Evolutionary conservation across 2,329 filamentous ascomycete genomes (phyloP), one percentile per base, ranked within the genome.

Genomic region (Plectosphaerella plurivora): DNA sequence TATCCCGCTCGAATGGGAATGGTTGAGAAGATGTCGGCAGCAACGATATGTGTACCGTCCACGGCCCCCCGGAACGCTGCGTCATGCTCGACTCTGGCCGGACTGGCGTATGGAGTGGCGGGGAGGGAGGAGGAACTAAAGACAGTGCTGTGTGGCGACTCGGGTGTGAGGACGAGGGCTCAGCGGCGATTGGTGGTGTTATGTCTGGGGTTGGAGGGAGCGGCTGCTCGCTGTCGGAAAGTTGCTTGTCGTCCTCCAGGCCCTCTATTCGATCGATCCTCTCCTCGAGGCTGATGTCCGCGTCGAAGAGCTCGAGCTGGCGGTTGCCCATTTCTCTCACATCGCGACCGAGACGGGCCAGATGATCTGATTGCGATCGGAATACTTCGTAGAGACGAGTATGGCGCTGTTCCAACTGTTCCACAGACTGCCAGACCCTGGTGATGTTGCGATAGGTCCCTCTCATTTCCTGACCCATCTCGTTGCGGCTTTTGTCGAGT

Each of bases 1-100:
- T 83, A 57, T 83, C 79, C 60, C 81, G 81, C 64, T 84, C 81
- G 61, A 84, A 84, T 0, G 81, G 81, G 57, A 83, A 82, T 5
- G 79, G 76, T 52, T 79, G 75, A 35, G 73, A 73, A 12, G 70
- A 71, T 46, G 74, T 76, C 4, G 81, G 81, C 37, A 84, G 70
- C 12, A 84, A 72, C 3, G 81, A 84, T 36, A 84, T 71, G 59
- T 84, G 81, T 25, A 84, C 77, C 2, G 81, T 83, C 81, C 81
- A 84, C 5, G 72, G 66, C 51, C 67, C 69, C 16, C 52, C 54
- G 22, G 47, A 46, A 3, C 50, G 36, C 7, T 25, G 37, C 7
- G 51, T 48, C 14, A 37, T 22, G 16, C 50, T 44, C 20, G 44
- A 12, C 28, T 50, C 39, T 48, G 54, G 48, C 36, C 20, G 36